Conservation (phyloP, 2,329 filamentous ascomycete genomes). For the Talaromyces sp. region DNA sequence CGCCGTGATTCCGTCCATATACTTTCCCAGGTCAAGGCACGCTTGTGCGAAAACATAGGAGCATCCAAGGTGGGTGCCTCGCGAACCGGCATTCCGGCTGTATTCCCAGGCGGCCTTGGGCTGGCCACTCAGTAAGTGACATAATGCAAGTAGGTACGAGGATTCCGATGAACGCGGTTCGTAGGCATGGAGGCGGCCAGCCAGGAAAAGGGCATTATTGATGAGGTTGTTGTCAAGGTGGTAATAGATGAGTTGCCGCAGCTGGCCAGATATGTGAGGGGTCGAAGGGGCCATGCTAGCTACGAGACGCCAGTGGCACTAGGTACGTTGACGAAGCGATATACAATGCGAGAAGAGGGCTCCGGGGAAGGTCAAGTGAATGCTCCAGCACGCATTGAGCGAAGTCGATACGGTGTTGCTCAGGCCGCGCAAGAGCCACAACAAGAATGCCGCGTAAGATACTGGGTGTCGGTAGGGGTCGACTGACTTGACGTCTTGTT, state of each 20-base stretch:
- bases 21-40: conserved; percentile 71
- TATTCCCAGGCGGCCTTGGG: conserved; percentile 80
- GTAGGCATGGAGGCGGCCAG: conserved; percentile 77
- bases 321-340: background rate
- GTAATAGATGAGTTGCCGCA: conserved; percentile 63
- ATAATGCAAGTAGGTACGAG: conserved; percentile 75
- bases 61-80: conserved; percentile 75
- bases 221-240: conserved; percentile 83
- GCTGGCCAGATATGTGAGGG: conserved; percentile 53
- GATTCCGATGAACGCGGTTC: conserved; percentile 78
- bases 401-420: background rate
- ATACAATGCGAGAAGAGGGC: background rate
- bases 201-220: conserved; percentile 89
- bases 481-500: background rate
- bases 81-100: conserved; percentile 64
- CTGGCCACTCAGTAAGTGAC: conserved; percentile 76
- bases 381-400: conserved; percentile 7
- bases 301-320: background rate
- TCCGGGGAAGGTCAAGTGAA: conserved; percentile 1
- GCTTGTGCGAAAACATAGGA: conserved; percentile 88
- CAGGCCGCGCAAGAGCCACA: background rate
- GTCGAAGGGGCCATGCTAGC: conserved; percentile 51
- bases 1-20: conserved; percentile 74
- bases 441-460: background rate
- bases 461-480: background rate